Evolutionary conservation across 257 asterid genomes (phyloP).

Genomic region (Nicotiana undulata): DNA sequence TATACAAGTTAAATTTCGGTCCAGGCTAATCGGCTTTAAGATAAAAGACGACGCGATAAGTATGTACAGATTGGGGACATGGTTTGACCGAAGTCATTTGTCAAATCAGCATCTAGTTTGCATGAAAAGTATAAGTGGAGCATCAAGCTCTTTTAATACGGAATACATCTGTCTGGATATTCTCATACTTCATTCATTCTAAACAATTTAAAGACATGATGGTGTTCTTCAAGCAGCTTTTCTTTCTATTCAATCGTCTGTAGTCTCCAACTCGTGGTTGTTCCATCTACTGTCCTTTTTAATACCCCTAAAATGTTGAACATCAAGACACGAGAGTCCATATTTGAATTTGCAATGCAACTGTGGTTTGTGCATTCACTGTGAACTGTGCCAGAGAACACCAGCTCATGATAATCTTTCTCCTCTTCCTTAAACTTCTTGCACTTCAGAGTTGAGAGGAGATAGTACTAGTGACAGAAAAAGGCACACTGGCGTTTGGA

Average conservation of each 20-base stretch:
- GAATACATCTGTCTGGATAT: not conserved
- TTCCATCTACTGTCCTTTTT: not conserved
- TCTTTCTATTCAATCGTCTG: not conserved
- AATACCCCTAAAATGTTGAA: not conserved
- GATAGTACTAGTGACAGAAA: conserved; percentile 1
- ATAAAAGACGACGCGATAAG: not conserved
- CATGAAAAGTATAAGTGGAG: not conserved
- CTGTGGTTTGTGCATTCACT: not conserved
- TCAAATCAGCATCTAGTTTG: conserved; percentile 1
- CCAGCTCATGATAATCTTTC: not conserved
- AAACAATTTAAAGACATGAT: not conserved
- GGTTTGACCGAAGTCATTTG: not conserved
- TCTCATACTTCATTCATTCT: not conserved
- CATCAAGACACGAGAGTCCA: not conserved
- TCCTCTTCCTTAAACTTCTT: not conserved
- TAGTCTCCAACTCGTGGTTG: not conserved
- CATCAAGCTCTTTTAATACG: not conserved
- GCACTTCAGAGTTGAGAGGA: not conserved
- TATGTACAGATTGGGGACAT: not conserved
- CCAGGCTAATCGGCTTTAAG: not conserved
- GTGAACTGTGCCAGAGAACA: not conserved
- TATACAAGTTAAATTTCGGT: not conserved
- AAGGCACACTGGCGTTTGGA: not conserved
- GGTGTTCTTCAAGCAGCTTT: not conserved
- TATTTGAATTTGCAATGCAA: not conserved